These are phyloP conservation scores for Acacia melanoxylon DNA, from an alignment of 306 rosid genomes.

Conservation along the genomic window DNA sequence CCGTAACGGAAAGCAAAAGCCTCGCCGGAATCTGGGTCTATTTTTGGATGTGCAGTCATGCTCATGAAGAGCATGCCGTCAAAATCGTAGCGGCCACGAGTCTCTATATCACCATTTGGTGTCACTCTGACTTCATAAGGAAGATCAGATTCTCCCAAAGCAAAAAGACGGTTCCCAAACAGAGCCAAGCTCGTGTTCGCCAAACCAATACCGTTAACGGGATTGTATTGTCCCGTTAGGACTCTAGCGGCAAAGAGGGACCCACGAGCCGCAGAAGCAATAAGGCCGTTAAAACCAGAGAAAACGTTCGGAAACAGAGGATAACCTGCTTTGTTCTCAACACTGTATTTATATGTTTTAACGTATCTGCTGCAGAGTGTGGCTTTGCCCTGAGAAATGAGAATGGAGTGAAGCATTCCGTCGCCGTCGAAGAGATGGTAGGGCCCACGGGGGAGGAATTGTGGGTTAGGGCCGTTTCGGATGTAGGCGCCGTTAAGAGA, in stretches of 20 bases:
- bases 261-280: constrained; percentile 75
- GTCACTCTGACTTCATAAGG: constrained; percentile 57
- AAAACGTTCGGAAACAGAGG: constrained; percentile 74
- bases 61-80: constrained; percentile 62
- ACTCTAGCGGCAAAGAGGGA: constrained; percentile 63
- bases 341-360: constrained; percentile 60
- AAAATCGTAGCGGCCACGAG: constrained; percentile 64
- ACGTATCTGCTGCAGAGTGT: constrained; percentile 83
- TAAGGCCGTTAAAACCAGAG: constrained; percentile 62
- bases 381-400: constrained; percentile 59
- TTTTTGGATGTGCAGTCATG: constrained; percentile 91
- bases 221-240: constrained; percentile 59
- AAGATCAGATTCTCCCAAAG: constrained; percentile 81
- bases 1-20: constrained; percentile 84
- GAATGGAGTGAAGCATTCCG: constrained; percentile 83
- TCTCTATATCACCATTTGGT: constrained; percentile 53
- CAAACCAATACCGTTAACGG: constrained; percentile 68
- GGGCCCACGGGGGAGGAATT: constrained; percentile 85
- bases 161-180: constrained; percentile 60
- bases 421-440: constrained; percentile 96
- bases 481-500: constrained; percentile 81
- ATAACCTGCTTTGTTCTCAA: constrained; percentile 66
- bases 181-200: constrained; percentile 82
- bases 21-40: constrained; percentile 65
- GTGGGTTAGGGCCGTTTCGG: constrained; percentile 93